phyloP scores from a whole-genome alignment of 768 basidiomycete species.

The Dacryopinax spathularia region DNA sequence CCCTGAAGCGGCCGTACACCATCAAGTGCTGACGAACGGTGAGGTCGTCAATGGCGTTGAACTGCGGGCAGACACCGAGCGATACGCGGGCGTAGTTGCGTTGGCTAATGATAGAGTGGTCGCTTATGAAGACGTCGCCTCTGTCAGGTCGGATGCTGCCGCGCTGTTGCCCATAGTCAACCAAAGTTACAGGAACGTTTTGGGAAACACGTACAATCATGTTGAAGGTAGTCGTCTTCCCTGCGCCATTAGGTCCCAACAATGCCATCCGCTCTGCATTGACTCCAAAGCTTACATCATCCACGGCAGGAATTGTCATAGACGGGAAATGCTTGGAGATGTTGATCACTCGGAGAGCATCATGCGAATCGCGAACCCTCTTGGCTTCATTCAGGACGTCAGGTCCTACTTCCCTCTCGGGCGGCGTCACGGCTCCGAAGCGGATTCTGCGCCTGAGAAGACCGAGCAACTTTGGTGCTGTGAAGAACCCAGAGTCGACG shows the following conservation, averaged over 20 bases:
- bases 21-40: constrained; percentile 64
- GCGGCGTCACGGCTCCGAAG: not conserved
- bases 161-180: constrained; percentile 28
- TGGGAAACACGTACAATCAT: constrained; percentile 34
- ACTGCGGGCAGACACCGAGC: constrained; percentile 72
- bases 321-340: constrained; percentile 46
- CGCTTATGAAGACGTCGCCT: constrained; percentile 57
- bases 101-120: constrained; percentile 47
- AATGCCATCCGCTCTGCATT: constrained; percentile 47
- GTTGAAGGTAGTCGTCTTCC: constrained; percentile 71
- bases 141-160: constrained; percentile 34
- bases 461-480: constrained; percentile 26
- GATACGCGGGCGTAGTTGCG: constrained; percentile 50
- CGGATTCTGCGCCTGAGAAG: constrained; percentile 9
- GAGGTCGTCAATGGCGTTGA: constrained; percentile 70
- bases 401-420: constrained; percentile 5
- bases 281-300: constrained; percentile 59
- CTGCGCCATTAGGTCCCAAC: constrained; percentile 71
- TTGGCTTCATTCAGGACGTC: constrained; percentile 46
- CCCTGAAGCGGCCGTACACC: constrained; percentile 61
- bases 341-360: constrained; percentile 47
- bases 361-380: constrained; percentile 33
- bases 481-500: constrained; percentile 50
- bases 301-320: constrained; percentile 40
- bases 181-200: constrained; percentile 35